Evolutionary conservation across 2,329 filamentous ascomycete genomes (phyloP).

Genomic region (Epichloe typhina): DNA sequence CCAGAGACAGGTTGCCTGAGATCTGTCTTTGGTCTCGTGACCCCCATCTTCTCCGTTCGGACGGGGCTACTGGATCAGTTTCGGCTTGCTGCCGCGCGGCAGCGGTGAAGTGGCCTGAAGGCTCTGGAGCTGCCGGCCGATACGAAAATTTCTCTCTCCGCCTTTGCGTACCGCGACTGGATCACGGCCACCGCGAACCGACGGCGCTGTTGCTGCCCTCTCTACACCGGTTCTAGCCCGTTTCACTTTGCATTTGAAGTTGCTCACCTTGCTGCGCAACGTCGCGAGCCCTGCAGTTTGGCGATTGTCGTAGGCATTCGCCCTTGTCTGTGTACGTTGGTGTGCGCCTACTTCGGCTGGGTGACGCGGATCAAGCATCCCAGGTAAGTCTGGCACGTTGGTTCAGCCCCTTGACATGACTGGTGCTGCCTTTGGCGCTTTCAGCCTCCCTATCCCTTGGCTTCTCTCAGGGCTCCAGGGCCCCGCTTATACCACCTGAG

Average conservation of each 20-base stretch:
- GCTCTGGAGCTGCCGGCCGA: constrained; percentile 9
- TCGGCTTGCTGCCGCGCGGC: constrained; percentile 3
- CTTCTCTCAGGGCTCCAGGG: neutral
- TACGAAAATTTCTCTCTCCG: constrained; percentile 22
- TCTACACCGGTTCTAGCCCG: neutral
- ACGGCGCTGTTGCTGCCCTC: constrained; percentile 1
- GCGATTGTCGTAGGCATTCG: neutral
- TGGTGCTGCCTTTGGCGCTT: neutral
- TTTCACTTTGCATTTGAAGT: neutral
- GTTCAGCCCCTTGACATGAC: neutral
- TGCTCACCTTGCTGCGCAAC: neutral
- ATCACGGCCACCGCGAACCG: constrained; percentile 9
- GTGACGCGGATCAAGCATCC: constrained; percentile 1
- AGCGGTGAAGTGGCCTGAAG: constrained; percentile 7
- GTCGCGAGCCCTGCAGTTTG: neutral
- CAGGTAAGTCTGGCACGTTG: neutral
- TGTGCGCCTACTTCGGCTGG: neutral
- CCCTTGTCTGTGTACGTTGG: neutral
- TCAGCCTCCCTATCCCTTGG: neutral
- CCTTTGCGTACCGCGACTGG: constrained; percentile 10
- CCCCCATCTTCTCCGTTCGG: constrained; percentile 5
- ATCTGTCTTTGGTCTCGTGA: constrained; percentile 4
- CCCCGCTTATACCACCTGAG: neutral
- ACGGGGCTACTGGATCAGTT: constrained; percentile 4
- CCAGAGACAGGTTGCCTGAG: neutral